Evolutionary conservation across 352 stramenopile genomes (phyloP), one percentile per base, ranked within the genome.

Genomic region (Peronosclerospora sorghi): DNA sequence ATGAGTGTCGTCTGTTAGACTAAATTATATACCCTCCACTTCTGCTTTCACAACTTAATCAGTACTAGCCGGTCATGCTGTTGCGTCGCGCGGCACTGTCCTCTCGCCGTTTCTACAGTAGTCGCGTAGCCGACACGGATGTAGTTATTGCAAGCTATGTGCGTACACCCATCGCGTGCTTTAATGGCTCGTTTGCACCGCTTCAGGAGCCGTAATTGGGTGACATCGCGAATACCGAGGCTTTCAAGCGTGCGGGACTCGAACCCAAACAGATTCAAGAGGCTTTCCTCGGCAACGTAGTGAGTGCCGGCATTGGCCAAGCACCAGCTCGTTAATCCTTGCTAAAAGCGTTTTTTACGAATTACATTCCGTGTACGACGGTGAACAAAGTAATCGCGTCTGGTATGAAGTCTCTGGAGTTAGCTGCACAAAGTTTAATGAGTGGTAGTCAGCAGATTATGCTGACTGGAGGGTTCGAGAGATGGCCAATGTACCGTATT

Each of bases 311-410:
- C 27, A 86, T 98, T 26, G 96, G 96, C 21, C 96, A 99, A 68
- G 95, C 94, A 20, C 96, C 96, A 0, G 86, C 92, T 36, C 77
- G 93, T 18, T 96, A 99, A 64, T 94, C 95, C 12, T 67, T 87
- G 18, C 62, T 95, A 26, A 92, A 91, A 57, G 86, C 78, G 10
- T 92, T 91, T 5, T 82, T 98, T 51, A 77, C 83, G 1, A 68
- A 91, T 46, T 84, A 67, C 15, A 96, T 96, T 26, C 83, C 95
- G 26, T 98, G 91, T 68, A 99, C 94, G 32, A 98, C 96, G 0
- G 69, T 99, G 8, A n/a, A n/a, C n/a, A n/a, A 99, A 99, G 95
- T 99, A 18, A 99, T 96, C 62, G 95, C 91, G 2, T 95, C 73
- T 2, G 91, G 89, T 23, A 96, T n/a, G n/a, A n/a, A n/a, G n/a